Percentiles rank a stretch among this genome's conserved stretches.
These are phyloP conservation scores for Backusella luteola DNA, from an alignment of 192 early-diverging fungal genomes.

Conservation along the genomic window DNA sequence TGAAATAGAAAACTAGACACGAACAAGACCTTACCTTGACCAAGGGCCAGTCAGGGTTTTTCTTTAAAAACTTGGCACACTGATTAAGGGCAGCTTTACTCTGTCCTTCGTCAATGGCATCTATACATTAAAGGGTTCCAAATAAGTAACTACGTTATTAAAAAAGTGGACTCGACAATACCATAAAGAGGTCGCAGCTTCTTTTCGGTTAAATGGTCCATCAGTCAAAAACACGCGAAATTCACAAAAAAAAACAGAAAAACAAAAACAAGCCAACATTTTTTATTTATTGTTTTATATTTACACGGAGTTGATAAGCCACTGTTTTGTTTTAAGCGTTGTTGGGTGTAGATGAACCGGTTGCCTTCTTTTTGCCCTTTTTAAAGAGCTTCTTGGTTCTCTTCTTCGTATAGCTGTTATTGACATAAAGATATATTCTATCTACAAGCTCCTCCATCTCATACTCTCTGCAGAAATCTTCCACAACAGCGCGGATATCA, in stretches of 20 bases:
- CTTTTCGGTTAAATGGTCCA: slow-evolving; percentile 40
- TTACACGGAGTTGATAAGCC: not conserved
- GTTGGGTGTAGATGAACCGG: no score
- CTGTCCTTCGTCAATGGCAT: slow-evolving; percentile 65
- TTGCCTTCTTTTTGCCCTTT: not conserved
- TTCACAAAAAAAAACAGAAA: not conserved
- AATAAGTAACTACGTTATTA: not conserved
- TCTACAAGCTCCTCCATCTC: not conserved
- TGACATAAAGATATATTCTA: not conserved
- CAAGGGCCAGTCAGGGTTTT: slow-evolving; percentile 57
- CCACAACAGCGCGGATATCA: not conserved
- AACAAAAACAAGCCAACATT: not conserved
- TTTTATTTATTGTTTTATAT: not conserved
- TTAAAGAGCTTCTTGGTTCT: not conserved
- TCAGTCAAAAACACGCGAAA: not conserved
- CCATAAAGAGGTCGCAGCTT: slow-evolving; percentile 62
- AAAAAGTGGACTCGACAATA: slow-evolving; percentile 5
- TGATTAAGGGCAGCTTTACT: slow-evolving; percentile 62
- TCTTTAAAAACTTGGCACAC: slow-evolving; percentile 71
- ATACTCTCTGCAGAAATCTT: not conserved
- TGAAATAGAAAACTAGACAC: not conserved
- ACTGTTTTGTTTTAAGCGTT: not conserved
- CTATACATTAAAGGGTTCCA: slow-evolving; percentile 15
- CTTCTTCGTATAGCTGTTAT: not conserved
- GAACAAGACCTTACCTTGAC: slow-evolving; percentile 54